A percentile compares a stretch with the other conserved stretches of the same genome.
These are phyloP conservation scores for Dothidotthia symphoricarpi DNA, from an alignment of 2,329 filamentous ascomycete species.

Conservation along the genomic window DNA sequence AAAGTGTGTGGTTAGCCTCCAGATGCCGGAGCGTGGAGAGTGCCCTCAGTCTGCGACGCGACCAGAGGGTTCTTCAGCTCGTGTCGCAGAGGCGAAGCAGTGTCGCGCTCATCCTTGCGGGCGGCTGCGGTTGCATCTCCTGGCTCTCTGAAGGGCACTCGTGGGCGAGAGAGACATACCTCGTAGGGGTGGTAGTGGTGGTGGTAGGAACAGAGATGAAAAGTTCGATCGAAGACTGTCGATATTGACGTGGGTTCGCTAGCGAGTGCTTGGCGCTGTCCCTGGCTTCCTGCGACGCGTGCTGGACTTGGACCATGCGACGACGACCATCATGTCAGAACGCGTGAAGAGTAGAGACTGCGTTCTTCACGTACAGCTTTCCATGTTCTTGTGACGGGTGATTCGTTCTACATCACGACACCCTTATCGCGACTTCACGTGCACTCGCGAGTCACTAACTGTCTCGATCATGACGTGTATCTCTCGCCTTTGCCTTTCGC, in stretches of 20 bases:
- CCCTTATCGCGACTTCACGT: constrained; percentile 18
- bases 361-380: background rate
- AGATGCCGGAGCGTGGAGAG: constrained; percentile 66
- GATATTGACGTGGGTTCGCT: constrained; percentile 8
- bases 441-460: constrained; percentile 19
- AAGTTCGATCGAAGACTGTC: too few species aligned
- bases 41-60: constrained; percentile 56
- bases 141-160: constrained; percentile 55
- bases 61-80: constrained; percentile 67
- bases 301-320: background rate
- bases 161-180: constrained; percentile 37
- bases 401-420: too few species aligned
- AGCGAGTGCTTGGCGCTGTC: constrained; percentile 9
- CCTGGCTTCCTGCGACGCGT: too few species aligned
- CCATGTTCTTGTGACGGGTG: background rate
- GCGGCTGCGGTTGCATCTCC: constrained; percentile 45
- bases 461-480: constrained; percentile 38
- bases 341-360: background rate
- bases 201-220: constrained; percentile 20
- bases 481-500: constrained; percentile 13
- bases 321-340: background rate
- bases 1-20: constrained; percentile 56
- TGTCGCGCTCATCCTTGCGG: constrained; percentile 42
- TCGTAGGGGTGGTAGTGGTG: constrained; percentile 33
- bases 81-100: constrained; percentile 50